A percentile compares a stretch with the other conserved stretches of the same genome.
These are phyloP conservation scores for Penicillium paxilli DNA, from an alignment of 495 filamentous ascomycete species.

Conservation along the genomic window DNA sequence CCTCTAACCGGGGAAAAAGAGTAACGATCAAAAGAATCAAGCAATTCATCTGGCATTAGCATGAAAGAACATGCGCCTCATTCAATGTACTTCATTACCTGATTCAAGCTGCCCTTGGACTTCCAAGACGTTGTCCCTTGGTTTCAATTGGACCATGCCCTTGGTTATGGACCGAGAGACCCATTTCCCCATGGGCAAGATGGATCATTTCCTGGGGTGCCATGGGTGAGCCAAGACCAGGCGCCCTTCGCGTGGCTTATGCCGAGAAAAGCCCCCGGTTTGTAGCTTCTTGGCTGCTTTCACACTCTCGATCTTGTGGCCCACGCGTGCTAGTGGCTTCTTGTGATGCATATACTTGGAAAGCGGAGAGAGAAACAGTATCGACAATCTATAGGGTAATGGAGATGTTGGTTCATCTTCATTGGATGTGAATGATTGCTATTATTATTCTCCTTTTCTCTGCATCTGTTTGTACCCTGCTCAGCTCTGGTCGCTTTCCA, in stretches of 20 bases:
- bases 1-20: not conserved
- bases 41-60: slow-evolving; percentile 1
- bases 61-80: not conserved
- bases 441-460: too few species aligned
- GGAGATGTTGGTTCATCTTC: not conserved
- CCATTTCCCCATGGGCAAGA: not conserved
- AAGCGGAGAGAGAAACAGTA: too few species aligned
- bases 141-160: not conserved
- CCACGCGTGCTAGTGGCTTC: not conserved
- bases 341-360: slow-evolving; percentile 8
- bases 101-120: not conserved
- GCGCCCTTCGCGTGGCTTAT: slow-evolving; percentile 3
- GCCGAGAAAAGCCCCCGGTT: not conserved
- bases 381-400: not conserved
- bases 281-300: slow-evolving; percentile 1
- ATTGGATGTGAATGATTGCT: too few species aligned
- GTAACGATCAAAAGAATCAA: not conserved
- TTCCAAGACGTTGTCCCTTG: not conserved
- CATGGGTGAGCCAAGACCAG: slow-evolving; percentile 2
- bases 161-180: not conserved
- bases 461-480: not conserved
- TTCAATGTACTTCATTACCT: not conserved
- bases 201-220: not conserved
- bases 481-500: not conserved
- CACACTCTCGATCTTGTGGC: not conserved